These are phyloP conservation scores for Phaffomyces antillensis DNA, from an alignment of 805 yeast genomes.

Conservation along the genomic window DNA sequence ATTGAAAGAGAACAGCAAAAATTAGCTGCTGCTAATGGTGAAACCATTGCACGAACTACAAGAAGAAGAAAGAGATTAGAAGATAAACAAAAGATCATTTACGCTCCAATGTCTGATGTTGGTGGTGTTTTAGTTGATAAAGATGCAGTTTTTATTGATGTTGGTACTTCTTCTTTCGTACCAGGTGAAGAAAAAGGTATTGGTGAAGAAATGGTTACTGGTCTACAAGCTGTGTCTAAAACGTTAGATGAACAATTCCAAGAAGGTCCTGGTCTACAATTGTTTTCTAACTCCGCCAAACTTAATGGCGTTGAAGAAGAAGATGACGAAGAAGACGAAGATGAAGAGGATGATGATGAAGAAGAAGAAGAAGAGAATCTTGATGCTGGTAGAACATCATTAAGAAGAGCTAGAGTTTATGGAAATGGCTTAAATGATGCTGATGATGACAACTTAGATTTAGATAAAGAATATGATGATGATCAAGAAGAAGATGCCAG, in stretches of 20 bases:
- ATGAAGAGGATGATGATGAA: slow-evolving; percentile 19
- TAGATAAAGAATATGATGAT: slow-evolving; percentile 30
- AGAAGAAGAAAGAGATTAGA: slow-evolving; percentile 88
- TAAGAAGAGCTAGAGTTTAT: slow-evolving; percentile 57
- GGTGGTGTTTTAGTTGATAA: slow-evolving; percentile 96
- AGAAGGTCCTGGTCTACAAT: slow-evolving; percentile 63
- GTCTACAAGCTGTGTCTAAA: slow-evolving; percentile 63
- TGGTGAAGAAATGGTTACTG: slow-evolving; percentile 82
- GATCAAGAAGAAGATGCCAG: slow-evolving; percentile 29
- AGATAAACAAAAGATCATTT: slow-evolving; percentile 87
- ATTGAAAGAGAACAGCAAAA: slow-evolving; percentile 66
- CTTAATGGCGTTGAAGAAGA: slow-evolving; percentile 39
- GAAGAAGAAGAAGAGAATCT: slow-evolving; percentile 24
- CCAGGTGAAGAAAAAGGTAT: slow-evolving; percentile 66
- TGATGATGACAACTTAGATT: slow-evolving; percentile 37
- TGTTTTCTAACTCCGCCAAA: slow-evolving; percentile 59
- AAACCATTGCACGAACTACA: slow-evolving; percentile 48
- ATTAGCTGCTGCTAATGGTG: slow-evolving; percentile 56
- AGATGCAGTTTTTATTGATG: slow-evolving; percentile 91
- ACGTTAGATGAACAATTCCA: slow-evolving; percentile 50
- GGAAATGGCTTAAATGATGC: slow-evolving; percentile 43
- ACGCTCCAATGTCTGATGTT: slow-evolving; percentile 99
- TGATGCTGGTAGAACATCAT: slow-evolving; percentile 54
- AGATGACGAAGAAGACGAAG: slow-evolving; percentile 28
- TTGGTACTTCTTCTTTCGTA: slow-evolving; percentile 45